Percentiles rank a stretch among this genome's conserved stretches.
Evolutionary conservation across 768 basidiomycete genomes (phyloP).

Genomic region (Boletales sp.): DNA sequence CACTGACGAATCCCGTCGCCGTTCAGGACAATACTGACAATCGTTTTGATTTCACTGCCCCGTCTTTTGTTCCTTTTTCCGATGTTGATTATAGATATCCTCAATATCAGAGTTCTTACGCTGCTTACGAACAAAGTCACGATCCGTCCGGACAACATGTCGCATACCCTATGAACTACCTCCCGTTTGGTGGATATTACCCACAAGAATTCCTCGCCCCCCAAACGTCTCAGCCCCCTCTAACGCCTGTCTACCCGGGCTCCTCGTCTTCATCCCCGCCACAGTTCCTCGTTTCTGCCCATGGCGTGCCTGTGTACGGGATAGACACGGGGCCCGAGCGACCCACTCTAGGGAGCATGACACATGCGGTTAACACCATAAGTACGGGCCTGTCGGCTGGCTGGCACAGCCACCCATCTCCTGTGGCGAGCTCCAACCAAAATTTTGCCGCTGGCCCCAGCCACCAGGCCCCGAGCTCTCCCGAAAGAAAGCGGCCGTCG

Average conservation of each 20-base stretch:
- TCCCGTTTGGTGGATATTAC: neutral
- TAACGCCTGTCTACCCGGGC: neutral
- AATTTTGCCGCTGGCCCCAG: slow-evolving; percentile 7
- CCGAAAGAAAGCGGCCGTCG: slow-evolving; percentile 16
- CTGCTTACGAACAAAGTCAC: neutral
- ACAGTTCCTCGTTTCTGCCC: neutral
- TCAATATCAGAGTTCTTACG: neutral
- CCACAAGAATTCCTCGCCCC: neutral
- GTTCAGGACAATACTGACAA: slow-evolving; percentile 3
- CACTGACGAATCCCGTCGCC: neutral
- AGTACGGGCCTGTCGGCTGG: neutral
- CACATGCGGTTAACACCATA: slow-evolving; percentile 8
- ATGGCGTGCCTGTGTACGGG: neutral
- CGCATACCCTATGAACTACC: neutral
- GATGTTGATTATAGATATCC: neutral
- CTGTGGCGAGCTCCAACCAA: slow-evolving; percentile 16
- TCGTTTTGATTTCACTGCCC: neutral
- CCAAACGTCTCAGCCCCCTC: slow-evolving; percentile 1
- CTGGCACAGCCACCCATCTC: slow-evolving; percentile 18
- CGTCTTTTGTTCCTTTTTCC: neutral
- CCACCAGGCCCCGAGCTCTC: slow-evolving; percentile 13
- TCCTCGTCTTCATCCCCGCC: neutral
- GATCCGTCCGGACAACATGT: neutral
- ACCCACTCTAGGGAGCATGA: neutral
- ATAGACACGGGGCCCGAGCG: neutral